Evolutionary conservation across 2,329 filamentous ascomycete species (phyloP), one percentile per base, ranked within the genome.

Genomic region (Fusarium sp.): DNA sequence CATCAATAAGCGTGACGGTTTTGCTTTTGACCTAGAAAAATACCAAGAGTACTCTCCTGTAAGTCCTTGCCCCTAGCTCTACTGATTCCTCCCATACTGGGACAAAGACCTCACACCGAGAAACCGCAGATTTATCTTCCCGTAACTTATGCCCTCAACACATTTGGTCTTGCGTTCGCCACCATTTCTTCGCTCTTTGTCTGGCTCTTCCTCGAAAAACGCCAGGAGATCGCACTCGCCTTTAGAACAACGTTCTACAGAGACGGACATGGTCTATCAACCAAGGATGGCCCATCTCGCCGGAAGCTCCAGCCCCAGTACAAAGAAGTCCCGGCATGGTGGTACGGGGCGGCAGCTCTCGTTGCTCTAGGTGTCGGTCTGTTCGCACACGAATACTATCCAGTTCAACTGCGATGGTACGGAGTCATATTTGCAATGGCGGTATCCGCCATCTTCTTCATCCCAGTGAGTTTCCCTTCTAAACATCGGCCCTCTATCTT

Each of bases 121-220:
- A 30, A 50, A 52, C 12, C 11, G 4, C 45, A 81, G 78, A 81
- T 82, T 40, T 89, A 88, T 66, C 80, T 89, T 9, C 85, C 87
- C 0, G 78, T 81, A 1, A 83, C 82, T 0, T 84, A 82, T 52
- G 82, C 82, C 0, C 85, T 87, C 0, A 87, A 86, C 4, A 86
- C 85, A 0, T 89, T 88, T 68, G 87, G 88, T 3, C 82, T 89
- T 2, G 85, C 85, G 2, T 89, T 90, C 65, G 88, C 88, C 6
- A 85, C 86, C 14, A 84, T 89, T 30, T 84, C 86, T 0, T 81
- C 80, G 1, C 77, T 82, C 0, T 80, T 81, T 15, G 74, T 80
- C 9, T 82, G 80, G 80, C 64, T 80, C 3, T 74, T 78, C 9
- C 75, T 81, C 0, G 80, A 82, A 63, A 81, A 81, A 64, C 77